phyloP scores from a whole-genome alignment of 345 rosid species.

The Euphorbia peplus region DNA sequence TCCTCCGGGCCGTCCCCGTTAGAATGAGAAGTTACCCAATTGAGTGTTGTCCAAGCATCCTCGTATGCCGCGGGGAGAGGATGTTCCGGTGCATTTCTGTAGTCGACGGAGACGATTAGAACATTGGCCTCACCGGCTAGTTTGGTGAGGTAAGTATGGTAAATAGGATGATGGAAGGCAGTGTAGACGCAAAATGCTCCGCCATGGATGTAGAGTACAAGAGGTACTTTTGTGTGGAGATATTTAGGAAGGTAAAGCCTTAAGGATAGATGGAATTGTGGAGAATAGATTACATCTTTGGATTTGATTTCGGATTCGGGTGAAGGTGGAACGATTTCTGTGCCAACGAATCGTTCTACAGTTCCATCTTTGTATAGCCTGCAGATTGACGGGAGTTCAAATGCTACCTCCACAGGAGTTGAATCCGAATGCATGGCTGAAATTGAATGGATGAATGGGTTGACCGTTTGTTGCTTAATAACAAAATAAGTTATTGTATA shows the following conservation, averaged over 20 bases:
- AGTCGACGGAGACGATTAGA: conserved; percentile 40
- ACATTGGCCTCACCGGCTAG: conserved; percentile 37
- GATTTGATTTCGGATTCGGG: conserved; percentile 39
- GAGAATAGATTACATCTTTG: conserved; percentile 33
- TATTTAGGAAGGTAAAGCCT: conserved; percentile 44
- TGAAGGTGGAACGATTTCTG: conserved; percentile 38
- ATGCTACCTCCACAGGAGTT: background rate
- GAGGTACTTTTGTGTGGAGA: conserved; percentile 30
- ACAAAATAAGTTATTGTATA: too few relatives aligned
- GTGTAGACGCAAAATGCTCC: conserved; percentile 50
- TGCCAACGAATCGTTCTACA: conserved; percentile 35
- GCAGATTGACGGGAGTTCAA: conserved; percentile 7
- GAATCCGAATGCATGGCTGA: conserved; percentile 3
- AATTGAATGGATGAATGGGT: too few relatives aligned
- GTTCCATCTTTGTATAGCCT: conserved; percentile 39
- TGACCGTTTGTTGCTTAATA: too few relatives aligned
- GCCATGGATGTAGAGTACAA: conserved; percentile 53
- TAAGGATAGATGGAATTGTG: conserved; percentile 31
- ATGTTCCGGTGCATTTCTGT: conserved; percentile 46
- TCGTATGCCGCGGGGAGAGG: conserved; percentile 44
- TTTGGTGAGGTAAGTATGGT: conserved; percentile 28
- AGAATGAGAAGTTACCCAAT: conserved; percentile 18
- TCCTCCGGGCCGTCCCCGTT: conserved; percentile 15
- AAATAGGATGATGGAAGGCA: conserved; percentile 29
- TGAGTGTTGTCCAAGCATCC: conserved; percentile 42